These are phyloP conservation scores for Rutstroemia sp. DNA, from an alignment of 2,329 filamentous ascomycete genomes.

Conservation along the genomic window DNA sequence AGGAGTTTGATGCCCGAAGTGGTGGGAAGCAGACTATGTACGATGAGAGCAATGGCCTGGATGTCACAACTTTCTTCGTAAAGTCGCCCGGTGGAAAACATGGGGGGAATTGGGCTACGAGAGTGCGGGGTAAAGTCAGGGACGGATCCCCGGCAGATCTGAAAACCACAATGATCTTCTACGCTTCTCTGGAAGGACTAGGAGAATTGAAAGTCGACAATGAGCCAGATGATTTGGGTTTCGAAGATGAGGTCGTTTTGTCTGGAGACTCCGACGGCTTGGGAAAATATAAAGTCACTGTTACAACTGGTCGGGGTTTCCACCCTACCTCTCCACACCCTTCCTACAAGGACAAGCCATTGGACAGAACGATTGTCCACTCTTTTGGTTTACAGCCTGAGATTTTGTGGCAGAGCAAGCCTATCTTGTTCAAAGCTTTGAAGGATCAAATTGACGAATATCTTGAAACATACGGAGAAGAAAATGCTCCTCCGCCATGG, in stretches of 20 bases:
- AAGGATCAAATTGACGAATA: conserved; percentile 56
- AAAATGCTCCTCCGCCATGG: conserved; percentile 71
- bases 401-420: conserved; percentile 78
- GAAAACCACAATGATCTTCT: conserved; percentile 75
- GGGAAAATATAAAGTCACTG: conserved; percentile 70
- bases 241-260: conserved; percentile 57
- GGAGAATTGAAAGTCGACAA: conserved; percentile 57
- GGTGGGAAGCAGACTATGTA: conserved; percentile 88
- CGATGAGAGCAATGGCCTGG: conserved; percentile 79
- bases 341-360: conserved; percentile 58
- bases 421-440: conserved; percentile 53
- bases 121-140: conserved; percentile 75
- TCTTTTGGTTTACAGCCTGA: conserved; percentile 61
- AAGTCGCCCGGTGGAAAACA: conserved; percentile 81
- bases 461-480: conserved; percentile 49
- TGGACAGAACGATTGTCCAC: conserved; percentile 69
- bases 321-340: conserved; percentile 59
- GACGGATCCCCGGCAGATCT: conserved; percentile 58
- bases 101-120: conserved; percentile 86
- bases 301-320: conserved; percentile 63
- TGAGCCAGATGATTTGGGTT: conserved; percentile 45
- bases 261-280: conserved; percentile 63
- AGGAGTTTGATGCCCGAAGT: conserved; percentile 84
- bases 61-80: conserved; percentile 88
- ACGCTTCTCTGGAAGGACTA: conserved; percentile 70